phyloP scores from a whole-genome alignment of 2,329 filamentous ascomycete genomes.

The Ilyonectria robusta region DNA sequence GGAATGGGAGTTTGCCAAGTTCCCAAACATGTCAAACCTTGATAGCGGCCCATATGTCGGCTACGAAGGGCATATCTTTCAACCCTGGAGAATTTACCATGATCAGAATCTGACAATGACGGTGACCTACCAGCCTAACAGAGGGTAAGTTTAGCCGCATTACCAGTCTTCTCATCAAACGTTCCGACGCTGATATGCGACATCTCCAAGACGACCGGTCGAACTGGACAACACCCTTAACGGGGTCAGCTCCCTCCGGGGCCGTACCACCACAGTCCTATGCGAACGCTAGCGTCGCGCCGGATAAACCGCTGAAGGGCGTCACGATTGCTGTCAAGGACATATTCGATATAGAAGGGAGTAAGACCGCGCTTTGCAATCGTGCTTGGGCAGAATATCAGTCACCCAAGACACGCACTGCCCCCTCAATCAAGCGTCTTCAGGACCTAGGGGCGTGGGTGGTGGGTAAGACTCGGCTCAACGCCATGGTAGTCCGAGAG shows the following conservation, averaged over 20 bases:
- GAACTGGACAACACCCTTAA: not conserved
- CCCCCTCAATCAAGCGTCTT: constrained; percentile 15
- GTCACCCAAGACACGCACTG: constrained; percentile 15
- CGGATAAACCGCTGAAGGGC: constrained; percentile 13
- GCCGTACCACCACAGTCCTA: constrained; percentile 27
- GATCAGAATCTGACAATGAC: constrained; percentile 22
- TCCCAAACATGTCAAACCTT: not conserved
- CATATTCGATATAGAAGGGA: constrained; percentile 32
- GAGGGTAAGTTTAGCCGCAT: not conserved
- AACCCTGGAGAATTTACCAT: constrained; percentile 26
- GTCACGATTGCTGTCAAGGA: constrained; percentile 37
- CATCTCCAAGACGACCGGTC: constrained; percentile 5
- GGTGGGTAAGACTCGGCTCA: constrained; percentile 31
- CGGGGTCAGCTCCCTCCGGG: not conserved
- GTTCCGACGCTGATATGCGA: not conserved
- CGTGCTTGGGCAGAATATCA: constrained; percentile 27
- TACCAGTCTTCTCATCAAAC: not conserved
- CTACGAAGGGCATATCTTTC: constrained; percentile 13
- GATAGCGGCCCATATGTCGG: constrained; percentile 18
- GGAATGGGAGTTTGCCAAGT: constrained; percentile 2
- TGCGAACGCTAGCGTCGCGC: constrained; percentile 5
- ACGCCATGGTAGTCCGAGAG: constrained; percentile 34
- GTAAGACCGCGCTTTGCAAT: constrained; percentile 34
- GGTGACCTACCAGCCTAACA: constrained; percentile 3
- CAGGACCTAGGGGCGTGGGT: constrained; percentile 31